Conservation (phyloP, 139 green algal species). For the Chloropicon primus region DNA sequence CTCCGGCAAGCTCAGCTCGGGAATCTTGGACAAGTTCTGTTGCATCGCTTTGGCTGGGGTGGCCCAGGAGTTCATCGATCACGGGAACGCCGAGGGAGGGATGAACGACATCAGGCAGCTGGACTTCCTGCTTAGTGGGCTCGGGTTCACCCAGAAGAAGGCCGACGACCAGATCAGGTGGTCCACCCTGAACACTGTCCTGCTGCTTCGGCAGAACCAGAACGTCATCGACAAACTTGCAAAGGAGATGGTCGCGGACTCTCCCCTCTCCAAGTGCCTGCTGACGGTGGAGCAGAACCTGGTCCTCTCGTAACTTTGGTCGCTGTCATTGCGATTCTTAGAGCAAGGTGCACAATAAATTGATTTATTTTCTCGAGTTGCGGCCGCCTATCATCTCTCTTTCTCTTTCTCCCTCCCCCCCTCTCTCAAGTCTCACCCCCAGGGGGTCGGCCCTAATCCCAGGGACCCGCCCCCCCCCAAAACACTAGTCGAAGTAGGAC, state of each 20-base stretch:
- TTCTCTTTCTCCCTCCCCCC: too few relatives aligned
- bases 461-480: neutral
- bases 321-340: too few relatives aligned
- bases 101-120: slow-evolving; percentile 81
- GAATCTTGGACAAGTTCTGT: slow-evolving; percentile 53
- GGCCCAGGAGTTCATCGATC: slow-evolving; percentile 64
- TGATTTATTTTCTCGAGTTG: too few relatives aligned
- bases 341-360: too few relatives aligned
- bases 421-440: too few relatives aligned
- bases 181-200: slow-evolving; percentile 76
- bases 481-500: slow-evolving; percentile 8
- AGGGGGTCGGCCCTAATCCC: too few relatives aligned
- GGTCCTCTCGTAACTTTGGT: too few relatives aligned
- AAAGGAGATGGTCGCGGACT: neutral
- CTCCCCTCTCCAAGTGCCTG: neutral
- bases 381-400: too few relatives aligned
- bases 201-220: slow-evolving; percentile 61
- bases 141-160: slow-evolving; percentile 65
- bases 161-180: slow-evolving; percentile 77
- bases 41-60: slow-evolving; percentile 80
- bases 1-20: slow-evolving; percentile 37
- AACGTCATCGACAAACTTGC: neutral
- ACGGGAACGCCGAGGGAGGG: slow-evolving; percentile 75
- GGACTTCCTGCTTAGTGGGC: slow-evolving; percentile 52
- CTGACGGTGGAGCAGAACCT: neutral